These are phyloP conservation scores for Balakata baccata DNA, from an alignment of 345 rosid genomes.

Conservation along the genomic window DNA sequence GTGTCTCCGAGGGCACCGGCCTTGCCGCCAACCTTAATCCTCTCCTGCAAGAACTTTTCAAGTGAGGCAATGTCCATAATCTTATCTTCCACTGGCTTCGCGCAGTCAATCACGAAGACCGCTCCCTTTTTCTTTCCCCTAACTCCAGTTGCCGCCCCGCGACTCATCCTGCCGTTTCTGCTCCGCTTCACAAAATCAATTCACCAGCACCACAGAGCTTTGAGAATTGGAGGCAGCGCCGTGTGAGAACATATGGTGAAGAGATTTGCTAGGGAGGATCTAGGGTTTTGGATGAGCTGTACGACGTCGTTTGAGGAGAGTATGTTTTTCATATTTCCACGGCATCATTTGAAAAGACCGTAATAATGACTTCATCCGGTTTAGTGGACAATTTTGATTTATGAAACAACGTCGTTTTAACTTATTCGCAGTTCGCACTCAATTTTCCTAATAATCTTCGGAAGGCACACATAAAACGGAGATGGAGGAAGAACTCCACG, in stretches of 20 bases:
- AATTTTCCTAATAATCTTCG: neutral
- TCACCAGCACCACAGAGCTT: neutral
- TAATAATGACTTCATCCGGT: neutral
- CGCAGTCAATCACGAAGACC: conserved; percentile 48
- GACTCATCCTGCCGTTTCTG: conserved; percentile 13
- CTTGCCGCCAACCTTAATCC: conserved; percentile 76
- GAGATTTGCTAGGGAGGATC: neutral
- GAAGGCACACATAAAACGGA: neutral
- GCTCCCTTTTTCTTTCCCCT: conserved; percentile 59
- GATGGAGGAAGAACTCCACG: conserved; percentile 52
- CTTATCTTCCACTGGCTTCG: conserved; percentile 73
- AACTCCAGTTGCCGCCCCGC: conserved; percentile 6
- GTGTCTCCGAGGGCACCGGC: conserved; percentile 67
- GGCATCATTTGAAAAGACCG: neutral
- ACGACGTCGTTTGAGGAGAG: neutral
- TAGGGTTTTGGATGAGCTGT: conserved; percentile 1
- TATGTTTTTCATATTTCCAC: neutral
- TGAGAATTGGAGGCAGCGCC: neutral
- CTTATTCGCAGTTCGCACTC: too few relatives aligned
- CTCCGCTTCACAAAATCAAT: neutral
- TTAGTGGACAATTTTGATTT: too few relatives aligned
- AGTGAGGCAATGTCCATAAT: conserved; percentile 71
- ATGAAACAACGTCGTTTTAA: conserved; percentile 7
- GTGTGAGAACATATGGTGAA: neutral
- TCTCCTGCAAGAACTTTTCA: conserved; percentile 71